These are phyloP conservation scores for Fusarium fujikuroi DNA, from an alignment of 2,329 filamentous ascomycete species.

Conservation along the genomic window DNA sequence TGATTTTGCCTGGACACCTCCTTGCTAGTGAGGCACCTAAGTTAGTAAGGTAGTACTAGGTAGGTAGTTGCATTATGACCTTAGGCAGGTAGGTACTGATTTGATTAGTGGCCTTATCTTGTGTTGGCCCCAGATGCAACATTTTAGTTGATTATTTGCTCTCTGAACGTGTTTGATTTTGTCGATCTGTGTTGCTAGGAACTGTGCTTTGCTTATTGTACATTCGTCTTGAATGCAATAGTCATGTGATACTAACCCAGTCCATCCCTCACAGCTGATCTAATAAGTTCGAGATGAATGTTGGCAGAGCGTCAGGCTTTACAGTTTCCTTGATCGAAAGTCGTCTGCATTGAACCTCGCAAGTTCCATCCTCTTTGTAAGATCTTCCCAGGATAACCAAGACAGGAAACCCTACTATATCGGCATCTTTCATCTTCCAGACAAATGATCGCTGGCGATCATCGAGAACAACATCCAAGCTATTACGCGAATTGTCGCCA, in stretches of 20 bases:
- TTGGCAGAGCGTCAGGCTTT: slow-evolving; percentile 54
- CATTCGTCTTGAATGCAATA: slow-evolving; percentile 1
- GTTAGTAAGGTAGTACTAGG: background rate
- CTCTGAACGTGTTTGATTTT: background rate
- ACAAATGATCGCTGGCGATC: slow-evolving; percentile 75
- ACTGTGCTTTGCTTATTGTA: slow-evolving; percentile 12
- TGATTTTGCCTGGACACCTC: background rate
- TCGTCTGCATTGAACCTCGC: slow-evolving; percentile 83
- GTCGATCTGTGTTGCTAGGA: background rate
- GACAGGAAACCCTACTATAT: slow-evolving; percentile 88
- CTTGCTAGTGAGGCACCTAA: background rate
- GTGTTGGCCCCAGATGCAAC: background rate
- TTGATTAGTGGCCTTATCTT: background rate
- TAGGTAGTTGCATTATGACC: background rate
- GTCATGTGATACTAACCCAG: background rate
- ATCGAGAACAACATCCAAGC: slow-evolving; percentile 76
- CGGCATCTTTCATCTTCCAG: slow-evolving; percentile 92
- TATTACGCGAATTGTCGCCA: slow-evolving; percentile 11
- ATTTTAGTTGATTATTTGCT: background rate
- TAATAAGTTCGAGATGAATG: slow-evolving; percentile 59
- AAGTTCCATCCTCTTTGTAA: slow-evolving; percentile 68
- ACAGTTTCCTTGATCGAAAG: slow-evolving; percentile 72
- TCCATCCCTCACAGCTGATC: slow-evolving; percentile 56
- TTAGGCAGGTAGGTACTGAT: background rate
- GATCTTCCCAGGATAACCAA: slow-evolving; percentile 80